A percentile compares a stretch with the other conserved stretches of the same genome.
These are phyloP conservation scores for Fraxinus latifolia DNA, from an alignment of 305 asterid genomes.

Conservation along the genomic window DNA sequence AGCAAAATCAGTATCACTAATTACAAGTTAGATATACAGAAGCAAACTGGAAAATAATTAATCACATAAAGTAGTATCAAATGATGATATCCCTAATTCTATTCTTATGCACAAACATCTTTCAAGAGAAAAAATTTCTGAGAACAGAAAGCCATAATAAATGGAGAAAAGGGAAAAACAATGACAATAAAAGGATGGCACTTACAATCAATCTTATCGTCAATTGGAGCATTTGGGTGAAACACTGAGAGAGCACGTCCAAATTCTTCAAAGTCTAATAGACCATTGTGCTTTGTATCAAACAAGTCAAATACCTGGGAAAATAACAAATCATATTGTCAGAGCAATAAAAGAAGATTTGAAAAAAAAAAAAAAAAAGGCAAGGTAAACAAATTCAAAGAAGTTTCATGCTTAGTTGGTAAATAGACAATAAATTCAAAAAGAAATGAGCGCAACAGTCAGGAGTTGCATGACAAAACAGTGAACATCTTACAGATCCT, in stretches of 20 bases:
- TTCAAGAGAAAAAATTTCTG: neutral
- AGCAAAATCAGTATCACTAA: slow-evolving; percentile 19
- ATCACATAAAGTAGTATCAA: neutral
- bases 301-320: slow-evolving; percentile 74
- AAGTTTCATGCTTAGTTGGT: neutral
- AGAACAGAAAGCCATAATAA: neutral
- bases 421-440: neutral
- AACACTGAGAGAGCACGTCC: slow-evolving; percentile 78
- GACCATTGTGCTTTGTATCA: slow-evolving; percentile 70
- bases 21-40: neutral
- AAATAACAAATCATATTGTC: neutral
- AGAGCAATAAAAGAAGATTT: neutral
- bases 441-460: neutral
- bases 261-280: slow-evolving; percentile 69
- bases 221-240: slow-evolving; percentile 71
- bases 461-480: too few species aligned
- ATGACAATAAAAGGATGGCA: slow-evolving; percentile 13
- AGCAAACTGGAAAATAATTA: neutral
- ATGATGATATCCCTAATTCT: neutral
- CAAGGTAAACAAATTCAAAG: neutral
- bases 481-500: too few species aligned
- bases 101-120: neutral
- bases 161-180: slow-evolving; percentile 5
- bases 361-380: too few species aligned
- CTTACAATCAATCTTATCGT: slow-evolving; percentile 70